Percentiles rank a stretch among this genome's conserved stretches.
Evolutionary conservation across 495 filamentous ascomycete genomes (phyloP).

Genomic region (Penicillium waksmanii): DNA sequence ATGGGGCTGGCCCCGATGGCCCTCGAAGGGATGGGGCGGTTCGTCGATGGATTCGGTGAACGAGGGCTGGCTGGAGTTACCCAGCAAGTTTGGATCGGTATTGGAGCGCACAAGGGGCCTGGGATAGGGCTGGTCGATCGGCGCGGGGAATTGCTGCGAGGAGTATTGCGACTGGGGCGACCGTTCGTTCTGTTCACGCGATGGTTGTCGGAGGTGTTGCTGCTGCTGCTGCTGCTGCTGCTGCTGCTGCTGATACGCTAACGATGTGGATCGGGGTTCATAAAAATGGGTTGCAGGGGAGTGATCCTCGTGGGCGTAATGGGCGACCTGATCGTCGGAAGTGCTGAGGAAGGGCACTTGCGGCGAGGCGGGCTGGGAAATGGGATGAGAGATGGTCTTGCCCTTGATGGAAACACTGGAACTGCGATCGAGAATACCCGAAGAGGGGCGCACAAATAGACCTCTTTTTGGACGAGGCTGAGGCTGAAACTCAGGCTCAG

Average conservation of each 20-base stretch:
- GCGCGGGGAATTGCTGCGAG: constrained; percentile 20
- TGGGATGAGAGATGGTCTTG: constrained; percentile 24
- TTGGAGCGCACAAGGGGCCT: constrained; percentile 32
- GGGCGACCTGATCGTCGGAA: constrained; percentile 1
- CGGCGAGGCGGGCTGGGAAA: constrained; percentile 33
- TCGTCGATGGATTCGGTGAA: constrained; percentile 34
- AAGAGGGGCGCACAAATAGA: constrained; percentile 24
- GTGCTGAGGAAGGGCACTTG: constrained; percentile 14
- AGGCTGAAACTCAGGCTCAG: constrained; percentile 12
- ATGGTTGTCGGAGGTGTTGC: constrained; percentile 7
- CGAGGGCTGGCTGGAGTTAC: constrained; percentile 55
- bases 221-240: constrained; percentile 13
- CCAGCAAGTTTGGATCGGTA: constrained; percentile 34
- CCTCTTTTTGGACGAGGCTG: constrained; percentile 21
- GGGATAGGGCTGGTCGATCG: constrained; percentile 4
- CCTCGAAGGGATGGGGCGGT: constrained; percentile 18
- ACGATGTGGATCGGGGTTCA: constrained; percentile 20
- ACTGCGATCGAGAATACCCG: constrained; percentile 28
- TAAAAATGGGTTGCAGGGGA: constrained; percentile 17
- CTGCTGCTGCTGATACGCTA: constrained; percentile 27
- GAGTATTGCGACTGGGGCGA: constrained; percentile 17
- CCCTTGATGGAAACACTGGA: constrained; percentile 23
- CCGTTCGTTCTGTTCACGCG: constrained; percentile 18
- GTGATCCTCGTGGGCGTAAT: constrained; percentile 11
- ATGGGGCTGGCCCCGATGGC: constrained; percentile 16